Percentiles rank a stretch among this genome's conserved stretches.
phyloP scores from a whole-genome alignment of 805 yeast genomes.

The Millerago galiae region DNA sequence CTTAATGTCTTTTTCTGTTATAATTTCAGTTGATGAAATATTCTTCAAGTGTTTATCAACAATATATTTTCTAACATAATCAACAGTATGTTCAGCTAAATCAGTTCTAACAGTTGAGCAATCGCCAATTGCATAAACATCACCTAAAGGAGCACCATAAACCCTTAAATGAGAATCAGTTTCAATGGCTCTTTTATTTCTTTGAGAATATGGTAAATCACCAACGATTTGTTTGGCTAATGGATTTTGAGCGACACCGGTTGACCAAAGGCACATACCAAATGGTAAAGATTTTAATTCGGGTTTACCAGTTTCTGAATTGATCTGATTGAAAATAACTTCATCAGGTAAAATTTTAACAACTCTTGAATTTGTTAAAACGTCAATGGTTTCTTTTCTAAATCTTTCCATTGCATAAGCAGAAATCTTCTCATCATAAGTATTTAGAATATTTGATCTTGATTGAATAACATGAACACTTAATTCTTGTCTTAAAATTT shows the following conservation, averaged over 20 bases:
- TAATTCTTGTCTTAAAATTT: slow-evolving; percentile 52
- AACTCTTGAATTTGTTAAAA: slow-evolving; percentile 60
- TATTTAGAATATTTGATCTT: slow-evolving; percentile 58
- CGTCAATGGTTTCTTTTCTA: slow-evolving; percentile 55
- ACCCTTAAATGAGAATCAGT: slow-evolving; percentile 70
- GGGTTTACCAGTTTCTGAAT: slow-evolving; percentile 32
- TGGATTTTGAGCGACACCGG: slow-evolving; percentile 66
- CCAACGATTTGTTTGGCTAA: slow-evolving; percentile 50
- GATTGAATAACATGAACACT: slow-evolving; percentile 67
- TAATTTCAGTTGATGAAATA: slow-evolving; percentile 28
- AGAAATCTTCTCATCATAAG: slow-evolving; percentile 59
- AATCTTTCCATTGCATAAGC: slow-evolving; percentile 61
- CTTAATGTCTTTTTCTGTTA: slow-evolving; percentile 46
- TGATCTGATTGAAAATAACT: slow-evolving; percentile 51
- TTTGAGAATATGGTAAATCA: slow-evolving; percentile 41
- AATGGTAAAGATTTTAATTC: slow-evolving; percentile 47
- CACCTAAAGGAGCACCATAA: slow-evolving; percentile 60
- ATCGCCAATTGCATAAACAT: slow-evolving; percentile 68
- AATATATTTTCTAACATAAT: slow-evolving; percentile 40
- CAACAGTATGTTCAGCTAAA: slow-evolving; percentile 48
- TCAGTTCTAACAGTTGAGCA: slow-evolving; percentile 62
- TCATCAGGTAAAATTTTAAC: slow-evolving; percentile 47
- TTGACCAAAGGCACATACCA: slow-evolving; percentile 70
- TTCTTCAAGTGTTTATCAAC: slow-evolving; percentile 34
- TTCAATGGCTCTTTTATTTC: slow-evolving; percentile 65